Percentiles rank a stretch among this genome's conserved stretches.
Conservation (phyloP, 345 rosid genomes). For the Citrus reticulata region DNA sequence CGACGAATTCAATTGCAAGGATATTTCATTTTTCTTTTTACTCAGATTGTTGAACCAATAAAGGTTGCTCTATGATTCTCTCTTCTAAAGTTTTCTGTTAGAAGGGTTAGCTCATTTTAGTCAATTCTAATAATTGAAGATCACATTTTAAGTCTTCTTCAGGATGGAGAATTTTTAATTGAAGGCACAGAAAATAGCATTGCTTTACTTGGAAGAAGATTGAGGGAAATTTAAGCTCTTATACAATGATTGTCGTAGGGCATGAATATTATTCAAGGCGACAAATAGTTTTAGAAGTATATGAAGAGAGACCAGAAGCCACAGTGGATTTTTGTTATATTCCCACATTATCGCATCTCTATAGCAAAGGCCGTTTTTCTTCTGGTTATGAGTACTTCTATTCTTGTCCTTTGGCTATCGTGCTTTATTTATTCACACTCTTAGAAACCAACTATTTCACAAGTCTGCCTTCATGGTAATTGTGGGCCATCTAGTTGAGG, state of each 20-base stretch:
- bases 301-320: not conserved
- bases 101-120: not conserved
- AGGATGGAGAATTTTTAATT: not conserved
- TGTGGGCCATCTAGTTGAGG: too few relatives aligned
- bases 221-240: not conserved
- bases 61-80: not conserved
- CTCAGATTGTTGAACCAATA: not conserved
- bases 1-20: not conserved
- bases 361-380: not conserved
- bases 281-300: not conserved
- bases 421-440: not conserved
- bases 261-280: not conserved
- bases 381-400: not conserved
- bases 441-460: not conserved
- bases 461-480: not conserved
- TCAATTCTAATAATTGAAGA: not conserved
- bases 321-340: not conserved
- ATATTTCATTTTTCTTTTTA: not conserved
- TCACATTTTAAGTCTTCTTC: not conserved
- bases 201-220: not conserved
- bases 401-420: not conserved
- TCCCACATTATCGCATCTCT: not conserved
- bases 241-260: not conserved
- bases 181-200: not conserved
- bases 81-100: not conserved